Evolutionary conservation across 306 rosid species (phyloP), one percentile per base, ranked within the genome.

Genomic region (Sicyos edulis): DNA sequence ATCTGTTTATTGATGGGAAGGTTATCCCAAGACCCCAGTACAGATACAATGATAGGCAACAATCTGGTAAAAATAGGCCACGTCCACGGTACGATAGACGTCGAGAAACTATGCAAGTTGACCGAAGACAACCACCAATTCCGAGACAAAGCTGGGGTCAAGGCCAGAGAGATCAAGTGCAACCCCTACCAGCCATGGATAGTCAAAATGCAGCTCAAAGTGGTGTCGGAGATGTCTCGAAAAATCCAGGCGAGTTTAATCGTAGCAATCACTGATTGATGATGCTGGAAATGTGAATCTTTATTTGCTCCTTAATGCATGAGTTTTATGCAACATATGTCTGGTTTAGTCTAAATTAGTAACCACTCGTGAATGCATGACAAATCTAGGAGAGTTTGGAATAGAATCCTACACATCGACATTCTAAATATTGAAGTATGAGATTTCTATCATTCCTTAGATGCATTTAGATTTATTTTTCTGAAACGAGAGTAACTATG

Each of bases 21-120:
- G 96, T 93, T 73, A 84, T 88, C 53, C 92, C 91, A 0, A 88
- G 98, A 82, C 96, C 96, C 9, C 93, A 92, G 80, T 92, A 82
- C 71, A 90, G 96, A 79, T 86, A 74, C 81, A 77, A 76, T 42
- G 88, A 88, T 14, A 84, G 93, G 76, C 83, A 77, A 54, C 82
- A 86, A 26, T 32, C 75, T 10, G 55, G 68, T 53, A 85, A 88
- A 74, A 82, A 54, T 77, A 86, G 88, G 84, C 91, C 96, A 65
- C 89, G 92, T 4, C 97, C 98, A 58, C 83, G 97, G 26, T 84
- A 78, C 73, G 91, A 93, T 76, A 83, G 87, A 72, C 86, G 86
- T 7, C 74, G 87, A 20, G 96, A 90, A 79, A 80, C 87, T 19
- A 85, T 90, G 87, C 92, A 70, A 76, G 86, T 84, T 74, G 86